Evolutionary conservation across 2,329 filamentous ascomycete species (phyloP), one percentile per base, ranked within the genome.

Genomic region (Monosporascus sp.): DNA sequence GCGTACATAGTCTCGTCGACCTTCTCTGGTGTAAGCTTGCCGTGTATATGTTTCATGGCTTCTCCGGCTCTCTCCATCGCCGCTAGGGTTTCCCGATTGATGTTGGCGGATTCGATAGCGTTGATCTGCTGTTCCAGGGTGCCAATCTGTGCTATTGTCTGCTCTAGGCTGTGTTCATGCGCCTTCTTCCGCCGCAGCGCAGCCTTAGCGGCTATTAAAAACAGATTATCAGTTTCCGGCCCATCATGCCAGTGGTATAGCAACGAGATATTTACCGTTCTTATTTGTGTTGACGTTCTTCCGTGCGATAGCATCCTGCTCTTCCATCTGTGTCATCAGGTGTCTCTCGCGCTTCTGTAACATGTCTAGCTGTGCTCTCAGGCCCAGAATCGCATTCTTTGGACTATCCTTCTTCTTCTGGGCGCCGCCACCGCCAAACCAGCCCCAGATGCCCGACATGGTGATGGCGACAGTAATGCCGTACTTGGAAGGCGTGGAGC

Each of bases 41-140:
- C 87, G 70, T 97, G 91, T 64, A 99, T 99, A 59, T 87, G 78
- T 77, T 92, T 88, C 92, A 99, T 97, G 37, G 93, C 94, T 56
- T 85, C 77, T 60, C 89, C 86, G 11, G 94, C 93, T 68, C 87
- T 87, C 82, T 96, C 87, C 91, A 99, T 97, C 7, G 92, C 93
- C 62, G 87, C 83, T 60, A 97, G 79, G 14, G 94, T 99, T 78
- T 97, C 92, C 74, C 93, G 87, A 79, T 99, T 99, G 78, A 99
- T 97, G 71, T 97, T 99, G 57, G 94, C 94, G 48, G 92, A 91
- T 74, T 99, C 94, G 77, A 99, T 97, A 55, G 89, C 87, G 72
- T 94, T 94, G 68, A 97, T 95, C 72, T 99, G 91, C 68, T 92
- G 88, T 72, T 99, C 94, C 45, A 99, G 80, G 22, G 94, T 96